Percentiles rank a stretch among this genome's conserved stretches.
Evolutionary conservation across 75 land plant species (phyloP).

Genomic region (Pinus taeda): DNA sequence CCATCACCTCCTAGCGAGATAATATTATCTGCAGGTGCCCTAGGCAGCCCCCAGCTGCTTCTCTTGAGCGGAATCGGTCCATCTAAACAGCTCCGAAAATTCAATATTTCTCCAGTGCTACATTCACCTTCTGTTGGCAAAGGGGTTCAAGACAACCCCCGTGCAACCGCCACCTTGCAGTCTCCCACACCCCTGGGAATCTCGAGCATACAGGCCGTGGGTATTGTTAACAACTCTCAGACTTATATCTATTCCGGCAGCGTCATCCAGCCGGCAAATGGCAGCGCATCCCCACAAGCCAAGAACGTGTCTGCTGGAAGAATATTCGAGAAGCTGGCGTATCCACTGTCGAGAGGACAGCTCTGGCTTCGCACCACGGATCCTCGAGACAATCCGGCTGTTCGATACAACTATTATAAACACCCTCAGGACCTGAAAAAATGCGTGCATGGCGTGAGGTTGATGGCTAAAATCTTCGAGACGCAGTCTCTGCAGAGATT

Average conservation of each 20-base stretch:
- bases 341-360: neutral
- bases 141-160: neutral
- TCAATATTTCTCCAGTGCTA: neutral
- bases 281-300: too few relatives aligned
- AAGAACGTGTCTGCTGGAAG: neutral
- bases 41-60: neutral
- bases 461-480: neutral
- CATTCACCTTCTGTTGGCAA: neutral
- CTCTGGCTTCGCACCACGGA: neutral
- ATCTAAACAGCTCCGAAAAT: neutral
- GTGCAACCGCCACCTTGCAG: neutral
- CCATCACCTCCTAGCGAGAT: neutral
- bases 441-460: neutral
- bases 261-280: neutral
- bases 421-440: neutral
- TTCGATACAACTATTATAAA: neutral
- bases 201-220: neutral
- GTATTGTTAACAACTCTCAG: neutral
- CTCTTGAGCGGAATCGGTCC: neutral
- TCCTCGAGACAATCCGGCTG: neutral
- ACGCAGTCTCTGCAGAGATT: neutral
- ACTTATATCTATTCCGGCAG: neutral
- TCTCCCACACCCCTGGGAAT: neutral
- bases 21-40: neutral
- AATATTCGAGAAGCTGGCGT: neutral